Percentiles rank a stretch among this genome's conserved stretches.
These are phyloP conservation scores for Rutstroemia sp. DNA, from an alignment of 2,329 filamentous ascomycete genomes.

Conservation along the genomic window DNA sequence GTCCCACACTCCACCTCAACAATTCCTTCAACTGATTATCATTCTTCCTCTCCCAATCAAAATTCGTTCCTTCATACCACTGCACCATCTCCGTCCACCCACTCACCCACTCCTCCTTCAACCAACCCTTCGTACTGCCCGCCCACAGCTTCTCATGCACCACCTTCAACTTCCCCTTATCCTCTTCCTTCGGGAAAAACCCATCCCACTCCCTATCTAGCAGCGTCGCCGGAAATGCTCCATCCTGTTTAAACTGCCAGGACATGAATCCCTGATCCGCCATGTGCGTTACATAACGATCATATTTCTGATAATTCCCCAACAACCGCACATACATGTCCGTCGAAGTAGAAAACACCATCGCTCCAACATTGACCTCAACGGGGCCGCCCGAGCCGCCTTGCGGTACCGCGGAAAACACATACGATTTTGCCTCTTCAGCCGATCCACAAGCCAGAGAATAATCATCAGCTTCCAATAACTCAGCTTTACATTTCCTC, in stretches of 20 bases:
- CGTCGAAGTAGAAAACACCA: slow-evolving; percentile 1
- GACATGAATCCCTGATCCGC: slow-evolving; percentile 8
- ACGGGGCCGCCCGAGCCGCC: not conserved
- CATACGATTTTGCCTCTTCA: not conserved
- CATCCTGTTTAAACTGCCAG: slow-evolving; percentile 6
- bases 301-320: not conserved
- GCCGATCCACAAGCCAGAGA: not conserved
- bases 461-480: not conserved
- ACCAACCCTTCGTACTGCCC: not conserved
- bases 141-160: slow-evolving; percentile 10
- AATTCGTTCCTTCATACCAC: not conserved
- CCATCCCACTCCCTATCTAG: slow-evolving; percentile 3
- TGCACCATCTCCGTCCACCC: slow-evolving; percentile 4
- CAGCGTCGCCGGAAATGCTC: not conserved
- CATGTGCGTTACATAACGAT: slow-evolving; percentile 4
- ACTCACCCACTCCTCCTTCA: not conserved
- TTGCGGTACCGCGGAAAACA: not conserved
- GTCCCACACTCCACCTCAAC: not conserved
- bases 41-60: slow-evolving; percentile 1
- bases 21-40: not conserved
- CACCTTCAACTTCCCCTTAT: slow-evolving; percentile 2
- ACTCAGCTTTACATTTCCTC: not conserved
- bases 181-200: slow-evolving; percentile 3
- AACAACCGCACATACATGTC: not conserved
- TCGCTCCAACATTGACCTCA: slow-evolving; percentile 4